Evolutionary conservation across 2,329 filamentous ascomycete genomes (phyloP).

Genomic region (Bertia moriformis): DNA sequence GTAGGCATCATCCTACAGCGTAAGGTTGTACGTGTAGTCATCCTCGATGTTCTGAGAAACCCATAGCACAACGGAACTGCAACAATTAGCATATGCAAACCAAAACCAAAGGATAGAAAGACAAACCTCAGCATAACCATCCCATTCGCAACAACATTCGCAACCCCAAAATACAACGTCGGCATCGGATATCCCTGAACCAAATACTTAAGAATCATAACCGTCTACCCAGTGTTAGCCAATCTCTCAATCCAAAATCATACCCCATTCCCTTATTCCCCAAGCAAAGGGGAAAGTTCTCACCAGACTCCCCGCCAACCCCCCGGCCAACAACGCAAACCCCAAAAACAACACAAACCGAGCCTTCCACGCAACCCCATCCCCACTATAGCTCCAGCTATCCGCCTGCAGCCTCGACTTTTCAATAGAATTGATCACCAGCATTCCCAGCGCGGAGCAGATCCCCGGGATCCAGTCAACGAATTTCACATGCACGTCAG

Average conservation of each 20-base stretch:
- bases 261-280: too few species aligned
- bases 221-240: constrained; percentile 22
- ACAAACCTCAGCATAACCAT: constrained; percentile 53
- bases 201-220: constrained; percentile 55
- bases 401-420: constrained; percentile 50
- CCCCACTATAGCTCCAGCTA: constrained; percentile 49
- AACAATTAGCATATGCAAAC: constrained; percentile 2
- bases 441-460: constrained; percentile 55
- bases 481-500: constrained; percentile 50
- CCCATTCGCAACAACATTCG: constrained; percentile 50
- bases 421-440: constrained; percentile 60
- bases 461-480: constrained; percentile 61
- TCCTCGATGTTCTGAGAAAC: constrained; percentile 61
- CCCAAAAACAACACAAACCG: constrained; percentile 54
- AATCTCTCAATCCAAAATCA: not conserved
- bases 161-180: constrained; percentile 53
- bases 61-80: constrained; percentile 50
- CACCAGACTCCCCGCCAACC: constrained; percentile 49
- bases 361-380: constrained; percentile 58
- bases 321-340: constrained; percentile 55
- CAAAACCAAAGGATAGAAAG: not conserved
- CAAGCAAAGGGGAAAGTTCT: constrained; percentile 10
- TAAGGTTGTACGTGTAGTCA: constrained; percentile 57
- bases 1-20: too few species aligned
- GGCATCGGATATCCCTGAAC: constrained; percentile 42